Evolutionary conservation across 176 grass and related monocot genomes (phyloP), one percentile per base, ranked within the genome.

Genomic region (Triticum urartu): DNA sequence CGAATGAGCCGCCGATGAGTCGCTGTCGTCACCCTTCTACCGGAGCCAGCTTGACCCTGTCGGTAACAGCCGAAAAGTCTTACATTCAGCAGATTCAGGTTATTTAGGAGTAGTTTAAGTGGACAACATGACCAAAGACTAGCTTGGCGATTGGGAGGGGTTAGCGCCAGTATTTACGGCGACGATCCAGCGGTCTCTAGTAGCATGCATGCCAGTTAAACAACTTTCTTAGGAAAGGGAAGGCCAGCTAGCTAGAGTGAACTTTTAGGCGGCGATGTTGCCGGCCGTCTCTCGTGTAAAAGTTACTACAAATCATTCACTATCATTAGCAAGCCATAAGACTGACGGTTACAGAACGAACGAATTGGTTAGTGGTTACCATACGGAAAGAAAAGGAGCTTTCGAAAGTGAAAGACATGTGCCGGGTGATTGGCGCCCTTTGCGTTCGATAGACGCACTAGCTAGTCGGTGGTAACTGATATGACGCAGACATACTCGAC

Each of bases 161-260:
- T 81, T 72, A 18, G 81, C 62, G 38, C 86, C 86, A 43, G 52
- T 47, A 85, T 78, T 88, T 85, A 85, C 82, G 86, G 86, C 50
- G 79, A 62, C 22, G 87, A 88, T 71, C 68, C 36, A 60, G 58
- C 42, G 12, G 21, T 14, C 21, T 25, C 4, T 54, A 54, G 5
- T 18, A 17, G 15, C 15, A 17, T 52, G 48, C 54, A 40, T 28
- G 42, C 42, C 32, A 4, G 83, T 14, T 14, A 32, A 21, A 21
- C 17, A 59, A 21, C 56, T 59, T 59, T 56, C 5, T 56, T 56
- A 7, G 17, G 17, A 56, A 56, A 6, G 52, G 52, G 5, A 56
- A 54, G 50, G 30, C 14, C 32, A 30, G 39, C 42, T 52, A 75
- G 73, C 47, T 56, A 7, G 67, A 59, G 65, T 80, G 77, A 43